phyloP scores from a whole-genome alignment of 2,329 filamentous ascomycete genomes.

The Fusarium decemcellulare region DNA sequence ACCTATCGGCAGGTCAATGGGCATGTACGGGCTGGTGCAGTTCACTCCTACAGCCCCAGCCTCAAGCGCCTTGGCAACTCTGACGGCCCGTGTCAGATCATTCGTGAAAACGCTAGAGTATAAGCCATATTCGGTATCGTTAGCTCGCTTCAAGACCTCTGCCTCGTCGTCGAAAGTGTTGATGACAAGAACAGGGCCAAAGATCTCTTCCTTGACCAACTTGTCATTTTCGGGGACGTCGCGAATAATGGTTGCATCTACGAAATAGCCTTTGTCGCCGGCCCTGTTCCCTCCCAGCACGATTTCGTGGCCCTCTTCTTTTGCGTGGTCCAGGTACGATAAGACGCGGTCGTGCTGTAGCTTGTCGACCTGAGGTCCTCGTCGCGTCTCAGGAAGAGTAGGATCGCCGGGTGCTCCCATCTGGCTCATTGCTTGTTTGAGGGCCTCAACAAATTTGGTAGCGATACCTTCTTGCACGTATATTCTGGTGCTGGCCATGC shows the following conservation, averaged over 20 bases:
- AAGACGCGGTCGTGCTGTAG: too few relatives aligned
- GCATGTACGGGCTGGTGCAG: not conserved
- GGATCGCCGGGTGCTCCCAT: not conserved
- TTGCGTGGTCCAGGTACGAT: too few relatives aligned
- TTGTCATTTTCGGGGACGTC: slow-evolving; percentile 51
- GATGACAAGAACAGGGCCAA: slow-evolving; percentile 85
- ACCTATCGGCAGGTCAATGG: not conserved
- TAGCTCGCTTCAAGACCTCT: not conserved
- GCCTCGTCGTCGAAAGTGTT: slow-evolving; percentile 77
- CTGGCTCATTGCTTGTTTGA: not conserved
- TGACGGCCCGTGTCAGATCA: not conserved
- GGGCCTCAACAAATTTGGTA: not conserved
- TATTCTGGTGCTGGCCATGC: not conserved
- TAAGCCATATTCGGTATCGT: slow-evolving; percentile 2
- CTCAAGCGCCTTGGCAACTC: not conserved
- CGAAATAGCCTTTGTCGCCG: too few relatives aligned
- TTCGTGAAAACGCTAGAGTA: slow-evolving; percentile 1
- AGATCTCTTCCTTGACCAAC: slow-evolving; percentile 88
- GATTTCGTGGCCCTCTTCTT: too few relatives aligned
- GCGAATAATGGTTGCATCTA: too few relatives aligned
- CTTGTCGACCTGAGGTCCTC: too few relatives aligned
- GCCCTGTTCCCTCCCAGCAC: too few relatives aligned
- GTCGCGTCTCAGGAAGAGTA: not conserved
- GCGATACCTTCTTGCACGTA: not conserved
- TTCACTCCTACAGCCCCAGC: not conserved